phyloP scores from a whole-genome alignment of 805 yeast species.

The Saccharomycopsis fermentans region DNA sequence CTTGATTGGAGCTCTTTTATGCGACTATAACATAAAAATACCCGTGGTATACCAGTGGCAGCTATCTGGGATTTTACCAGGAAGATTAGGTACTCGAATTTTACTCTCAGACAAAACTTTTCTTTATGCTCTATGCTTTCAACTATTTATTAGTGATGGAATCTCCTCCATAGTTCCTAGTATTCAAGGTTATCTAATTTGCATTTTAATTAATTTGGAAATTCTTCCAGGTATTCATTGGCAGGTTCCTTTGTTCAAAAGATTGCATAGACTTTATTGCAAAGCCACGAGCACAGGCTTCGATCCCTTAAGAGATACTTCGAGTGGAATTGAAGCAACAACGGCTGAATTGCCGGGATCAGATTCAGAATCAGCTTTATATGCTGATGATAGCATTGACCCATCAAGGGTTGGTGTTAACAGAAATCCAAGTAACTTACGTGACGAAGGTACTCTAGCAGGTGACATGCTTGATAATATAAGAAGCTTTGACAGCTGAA shows the following conservation, averaged over 20 bases:
- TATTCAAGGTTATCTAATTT: conserved; percentile 26
- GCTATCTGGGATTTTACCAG: conserved; percentile 19
- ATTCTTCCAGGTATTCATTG: conserved; percentile 28
- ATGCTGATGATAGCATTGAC: conserved; percentile 1
- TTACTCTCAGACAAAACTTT: conserved; percentile 24
- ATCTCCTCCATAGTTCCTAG: conserved; percentile 23
- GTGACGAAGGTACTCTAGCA: conserved; percentile 9
- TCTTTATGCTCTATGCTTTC: conserved; percentile 24
- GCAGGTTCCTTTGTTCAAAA: conserved; percentile 24
- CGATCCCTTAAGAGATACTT: background rate
- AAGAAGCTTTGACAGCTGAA: background rate
- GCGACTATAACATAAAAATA: conserved; percentile 24
- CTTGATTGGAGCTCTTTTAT: conserved; percentile 25
- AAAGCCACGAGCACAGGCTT: background rate
- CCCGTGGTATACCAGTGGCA: conserved; percentile 30
- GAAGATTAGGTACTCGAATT: conserved; percentile 1
- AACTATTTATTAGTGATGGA: conserved; percentile 23
- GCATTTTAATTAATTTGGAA: conserved; percentile 24
- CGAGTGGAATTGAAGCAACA: background rate
- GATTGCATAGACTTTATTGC: conserved; percentile 4
- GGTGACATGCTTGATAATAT: conserved; percentile 9
- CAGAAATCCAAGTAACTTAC: background rate
- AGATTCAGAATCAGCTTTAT: background rate
- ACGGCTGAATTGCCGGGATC: background rate
- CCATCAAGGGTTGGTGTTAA: background rate